Base-by-base conservation (phyloP, 2,329 filamentous ascomycete species). In the Chaetomiaceae sp. region DNA sequence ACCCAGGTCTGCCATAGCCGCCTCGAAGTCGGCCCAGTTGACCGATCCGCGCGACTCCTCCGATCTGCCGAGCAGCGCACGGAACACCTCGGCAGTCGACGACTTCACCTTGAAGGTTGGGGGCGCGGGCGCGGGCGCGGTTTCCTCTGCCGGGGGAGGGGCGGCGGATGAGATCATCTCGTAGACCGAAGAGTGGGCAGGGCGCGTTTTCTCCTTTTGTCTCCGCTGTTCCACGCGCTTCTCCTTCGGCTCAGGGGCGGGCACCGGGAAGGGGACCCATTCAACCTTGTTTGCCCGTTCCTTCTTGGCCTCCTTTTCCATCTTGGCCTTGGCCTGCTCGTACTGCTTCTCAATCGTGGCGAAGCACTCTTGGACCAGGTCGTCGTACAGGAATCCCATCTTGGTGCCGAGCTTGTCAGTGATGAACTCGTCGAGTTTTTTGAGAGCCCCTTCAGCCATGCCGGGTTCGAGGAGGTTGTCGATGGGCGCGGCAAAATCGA, bases 121-220 rank as follows among this genome's bases (percentile, higher is more conserved):
- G n/a, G 22, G 3, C 0, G 22, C 2, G 15, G 39, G 27, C 11
- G 5, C 6, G 6, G 44, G 29, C 4, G 33, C 4, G 6, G 33
- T 6, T 6, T 47, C 44, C 15, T 25, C 15, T 19, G 31, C 20
- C n/a, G n/a, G n/a, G 3, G 53, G 2, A 3, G 57, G 34, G 2
- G 58, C 20, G 0, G 38, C n/a, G 0, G 44, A 20, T 4, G 64
- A 55, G 6, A 56, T 51, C 43, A 70, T 67, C 1, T 69, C 66
- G 44, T 69, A 71, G 0, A 63, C 48, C 0, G 70, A 72, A 1
- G 69, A 67, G 23, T 71, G 61, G 0, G 62, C 52, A 3, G 68
- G 71, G 0, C 75, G 71, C 0, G 74, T 76, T 64, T 76, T 79
- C 39, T 72, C 66, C 54, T 77, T 78, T 37, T 70, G 53, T 20